Conservation (phyloP, 352 stramenopile species). For the Aphanomyces stellatus region DNA sequence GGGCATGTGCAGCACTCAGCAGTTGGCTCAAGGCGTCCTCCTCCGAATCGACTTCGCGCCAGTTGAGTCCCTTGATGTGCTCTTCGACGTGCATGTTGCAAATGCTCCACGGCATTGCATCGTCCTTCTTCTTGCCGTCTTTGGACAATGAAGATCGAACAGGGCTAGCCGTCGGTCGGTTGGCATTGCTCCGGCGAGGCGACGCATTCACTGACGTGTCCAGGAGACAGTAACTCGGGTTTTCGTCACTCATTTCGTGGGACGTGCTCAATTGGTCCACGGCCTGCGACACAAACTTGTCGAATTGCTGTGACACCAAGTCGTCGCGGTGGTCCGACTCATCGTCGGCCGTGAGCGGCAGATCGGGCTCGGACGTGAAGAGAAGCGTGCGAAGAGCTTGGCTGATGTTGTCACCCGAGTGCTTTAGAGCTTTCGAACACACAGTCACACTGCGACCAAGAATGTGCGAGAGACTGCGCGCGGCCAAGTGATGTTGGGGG, state of each 20-base stretch:
- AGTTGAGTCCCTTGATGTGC: constrained; percentile 42
- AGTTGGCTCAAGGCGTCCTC: constrained; percentile 47
- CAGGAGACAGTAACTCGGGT: constrained; percentile 58
- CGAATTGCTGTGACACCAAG: constrained; percentile 18
- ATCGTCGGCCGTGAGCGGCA: background rate
- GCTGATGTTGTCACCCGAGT: constrained; percentile 12
- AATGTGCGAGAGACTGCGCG: constrained; percentile 11
- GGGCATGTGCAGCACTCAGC: constrained; percentile 50
- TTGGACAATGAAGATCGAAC: constrained; percentile 36
- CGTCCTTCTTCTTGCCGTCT: constrained; percentile 23
- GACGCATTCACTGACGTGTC: constrained; percentile 42
- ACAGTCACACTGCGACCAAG: constrained; percentile 4
- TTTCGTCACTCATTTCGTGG: constrained; percentile 60
- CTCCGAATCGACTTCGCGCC: constrained; percentile 55
- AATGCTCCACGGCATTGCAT: constrained; percentile 42
- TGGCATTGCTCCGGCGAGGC: constrained; percentile 23
- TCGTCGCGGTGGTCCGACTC: background rate
- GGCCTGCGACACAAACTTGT: constrained; percentile 20
- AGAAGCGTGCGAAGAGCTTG: constrained; percentile 6
- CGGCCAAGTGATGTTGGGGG: constrained; percentile 16
- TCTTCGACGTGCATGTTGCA: constrained; percentile 58
- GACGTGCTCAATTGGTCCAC: constrained; percentile 12
- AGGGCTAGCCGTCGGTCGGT: constrained; percentile 31
- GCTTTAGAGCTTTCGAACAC: constrained; percentile 15
- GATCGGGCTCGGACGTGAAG: background rate